A percentile compares a stretch with the other conserved stretches of the same genome.
phyloP scores from a whole-genome alignment of 1,284 basidiomycete genomes.

The Rhodofomes roseus region DNA sequence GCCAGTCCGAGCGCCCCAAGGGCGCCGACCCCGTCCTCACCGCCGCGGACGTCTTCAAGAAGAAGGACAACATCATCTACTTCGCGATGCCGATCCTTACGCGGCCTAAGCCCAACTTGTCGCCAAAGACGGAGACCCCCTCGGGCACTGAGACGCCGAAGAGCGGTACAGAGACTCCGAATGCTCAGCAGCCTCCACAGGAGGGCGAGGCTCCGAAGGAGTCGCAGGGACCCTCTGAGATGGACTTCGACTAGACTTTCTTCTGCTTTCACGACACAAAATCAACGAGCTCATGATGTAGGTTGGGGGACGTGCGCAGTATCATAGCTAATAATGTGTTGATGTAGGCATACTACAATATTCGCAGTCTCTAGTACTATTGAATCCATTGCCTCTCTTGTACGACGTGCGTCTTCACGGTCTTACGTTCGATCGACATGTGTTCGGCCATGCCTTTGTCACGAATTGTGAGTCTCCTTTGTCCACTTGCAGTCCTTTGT shows the following conservation, averaged over 20 bases:
- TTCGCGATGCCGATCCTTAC: slow-evolving; percentile 82
- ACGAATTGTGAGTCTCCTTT: neutral
- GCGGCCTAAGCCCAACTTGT: slow-evolving; percentile 86
- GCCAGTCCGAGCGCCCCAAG: slow-evolving; percentile 85
- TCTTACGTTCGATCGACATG: neutral
- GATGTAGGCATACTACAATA: slow-evolving; percentile 7
- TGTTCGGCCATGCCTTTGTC: neutral
- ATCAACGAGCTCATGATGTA: neutral
- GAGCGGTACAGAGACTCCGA: slow-evolving; percentile 56
- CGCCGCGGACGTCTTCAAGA: slow-evolving; percentile 79
- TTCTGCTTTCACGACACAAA: no score
- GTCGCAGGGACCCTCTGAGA: slow-evolving; percentile 5
- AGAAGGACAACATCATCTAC: slow-evolving; percentile 85
- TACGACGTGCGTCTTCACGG: neutral
- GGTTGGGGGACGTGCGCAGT: slow-evolving; percentile 3
- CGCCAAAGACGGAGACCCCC: slow-evolving; percentile 49
- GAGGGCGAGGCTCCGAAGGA: slow-evolving; percentile 29
- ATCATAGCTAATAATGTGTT: slow-evolving; percentile 17
- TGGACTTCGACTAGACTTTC: slow-evolving; percentile 8
- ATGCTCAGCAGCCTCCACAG: slow-evolving; percentile 39
- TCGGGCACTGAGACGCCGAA: slow-evolving; percentile 64
- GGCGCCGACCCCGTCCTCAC: slow-evolving; percentile 82
- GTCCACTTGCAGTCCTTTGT: no score
- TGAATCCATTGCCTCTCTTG: neutral
- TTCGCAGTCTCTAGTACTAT: slow-evolving; percentile 2